These are phyloP conservation scores for Fagus crenata DNA, from an alignment of 306 rosid genomes.

Conservation along the genomic window DNA sequence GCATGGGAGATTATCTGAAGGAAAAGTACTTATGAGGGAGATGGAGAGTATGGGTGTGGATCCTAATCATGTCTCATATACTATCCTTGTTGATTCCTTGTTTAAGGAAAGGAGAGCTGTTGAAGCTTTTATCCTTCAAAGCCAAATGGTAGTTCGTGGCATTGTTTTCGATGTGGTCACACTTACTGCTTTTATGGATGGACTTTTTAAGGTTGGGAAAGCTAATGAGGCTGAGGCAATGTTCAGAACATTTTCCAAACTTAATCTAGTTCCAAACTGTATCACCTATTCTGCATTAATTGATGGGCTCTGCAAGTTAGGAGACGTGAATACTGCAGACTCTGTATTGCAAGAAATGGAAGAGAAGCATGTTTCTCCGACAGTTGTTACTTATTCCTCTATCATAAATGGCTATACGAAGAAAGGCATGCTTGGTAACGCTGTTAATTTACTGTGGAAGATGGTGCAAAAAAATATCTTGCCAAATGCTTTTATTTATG, in stretches of 20 bases:
- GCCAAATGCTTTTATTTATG: constrained; percentile 69
- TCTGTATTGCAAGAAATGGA: constrained; percentile 58
- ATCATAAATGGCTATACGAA: constrained; percentile 71
- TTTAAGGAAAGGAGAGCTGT: constrained; percentile 55
- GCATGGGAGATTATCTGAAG: constrained; percentile 70
- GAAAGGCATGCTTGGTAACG: constrained; percentile 74
- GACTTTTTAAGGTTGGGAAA: constrained; percentile 74
- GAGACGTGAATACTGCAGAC: constrained; percentile 65
- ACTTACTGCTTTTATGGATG: constrained; percentile 69
- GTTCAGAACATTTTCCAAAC: constrained; percentile 51
- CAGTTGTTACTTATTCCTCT: constrained; percentile 67
- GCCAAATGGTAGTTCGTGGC: constrained; percentile 82
- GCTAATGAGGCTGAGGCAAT: constrained; percentile 55
- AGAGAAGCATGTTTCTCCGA: constrained; percentile 56
- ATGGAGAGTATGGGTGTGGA: constrained; percentile 68
- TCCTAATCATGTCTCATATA: constrained; percentile 71
- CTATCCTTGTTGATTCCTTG: constrained; percentile 59
- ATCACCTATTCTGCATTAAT: constrained; percentile 71
- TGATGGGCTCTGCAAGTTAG: constrained; percentile 69
- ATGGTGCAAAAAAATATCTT: constrained; percentile 55
- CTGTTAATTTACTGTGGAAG: constrained; percentile 53
- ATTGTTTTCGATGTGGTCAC: constrained; percentile 60
- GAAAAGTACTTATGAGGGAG: constrained; percentile 59
- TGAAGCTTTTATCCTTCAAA: constrained; percentile 65
- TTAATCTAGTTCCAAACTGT: constrained; percentile 60